phyloP scores from a whole-genome alignment of 2,329 filamentous ascomycete species.

The Colletotrichum shisoi region DNA sequence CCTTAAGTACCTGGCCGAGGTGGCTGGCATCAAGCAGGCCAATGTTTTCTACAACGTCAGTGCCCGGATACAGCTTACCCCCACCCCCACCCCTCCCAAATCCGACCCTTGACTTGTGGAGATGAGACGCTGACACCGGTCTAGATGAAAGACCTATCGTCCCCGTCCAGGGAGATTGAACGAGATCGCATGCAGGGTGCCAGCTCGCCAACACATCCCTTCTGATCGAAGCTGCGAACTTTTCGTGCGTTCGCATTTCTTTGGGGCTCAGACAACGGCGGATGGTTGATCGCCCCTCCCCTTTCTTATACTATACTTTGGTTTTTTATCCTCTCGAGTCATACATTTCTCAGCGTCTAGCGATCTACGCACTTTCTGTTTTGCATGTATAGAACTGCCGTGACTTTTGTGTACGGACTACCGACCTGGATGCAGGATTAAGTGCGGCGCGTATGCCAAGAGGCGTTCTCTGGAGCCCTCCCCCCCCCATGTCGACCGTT shows the following conservation, averaged over 20 bases:
- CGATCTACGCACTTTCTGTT: background rate
- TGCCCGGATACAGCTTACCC: background rate
- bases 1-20: conserved; percentile 40
- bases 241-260: background rate
- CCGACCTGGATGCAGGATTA: background rate
- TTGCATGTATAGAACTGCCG: background rate
- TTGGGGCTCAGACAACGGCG: background rate
- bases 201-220: background rate
- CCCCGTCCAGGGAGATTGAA: conserved; percentile 37
- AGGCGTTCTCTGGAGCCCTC: conserved; percentile 19
- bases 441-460: background rate
- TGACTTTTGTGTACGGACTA: background rate
- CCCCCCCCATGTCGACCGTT: background rate
- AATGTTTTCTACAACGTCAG: conserved; percentile 40
- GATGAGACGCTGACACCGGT: background rate
- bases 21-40: conserved; percentile 41
- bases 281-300: background rate
- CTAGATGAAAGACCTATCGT: conserved; percentile 32
- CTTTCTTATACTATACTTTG: background rate
- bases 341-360: conserved; percentile 7
- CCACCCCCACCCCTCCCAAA: too few species aligned
- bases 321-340: background rate
- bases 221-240: background rate
- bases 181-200: conserved; percentile 23
- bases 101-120: too few species aligned